Percentiles rank a stretch among this genome's conserved stretches.
Conservation (phyloP, 192 early-diverging fungal genomes). For the Geranomyces michiganensis region DNA sequence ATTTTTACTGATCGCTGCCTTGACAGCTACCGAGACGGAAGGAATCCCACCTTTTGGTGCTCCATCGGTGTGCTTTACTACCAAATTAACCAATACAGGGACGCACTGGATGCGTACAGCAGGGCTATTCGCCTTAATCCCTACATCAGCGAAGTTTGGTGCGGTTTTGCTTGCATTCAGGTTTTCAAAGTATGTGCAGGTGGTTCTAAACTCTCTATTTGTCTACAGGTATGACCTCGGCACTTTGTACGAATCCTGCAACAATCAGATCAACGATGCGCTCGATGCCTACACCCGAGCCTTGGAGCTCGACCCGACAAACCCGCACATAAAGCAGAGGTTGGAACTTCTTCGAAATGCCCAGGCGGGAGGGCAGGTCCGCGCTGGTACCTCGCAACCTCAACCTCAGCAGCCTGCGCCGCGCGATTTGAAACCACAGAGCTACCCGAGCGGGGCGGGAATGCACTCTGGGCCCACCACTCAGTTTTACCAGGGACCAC, state of each 20-base stretch:
- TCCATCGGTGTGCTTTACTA: slow-evolving; percentile 98
- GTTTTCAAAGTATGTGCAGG: background rate
- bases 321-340: slow-evolving; percentile 85
- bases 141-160: slow-evolving; percentile 97
- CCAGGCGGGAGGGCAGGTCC: slow-evolving; percentile 38
- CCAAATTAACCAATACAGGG: slow-evolving; percentile 92
- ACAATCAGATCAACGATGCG: slow-evolving; percentile 95
- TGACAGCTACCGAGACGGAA: slow-evolving; percentile 73
- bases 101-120: slow-evolving; percentile 96
- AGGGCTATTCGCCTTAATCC: slow-evolving; percentile 93
- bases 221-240: slow-evolving; percentile 77
- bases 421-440: slow-evolving; percentile 20
- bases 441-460: slow-evolving; percentile 9
- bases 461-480: slow-evolving; percentile 16
- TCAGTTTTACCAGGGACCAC: slow-evolving; percentile 36
- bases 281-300: slow-evolving; percentile 96
- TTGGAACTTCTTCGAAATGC: slow-evolving; percentile 45
- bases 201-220: background rate
- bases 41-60: slow-evolving; percentile 97
- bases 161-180: background rate
- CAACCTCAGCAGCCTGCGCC: slow-evolving; percentile 32
- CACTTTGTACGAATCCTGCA: slow-evolving; percentile 95
- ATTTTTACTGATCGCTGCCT: background rate
- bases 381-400: slow-evolving; percentile 22
- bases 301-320: slow-evolving; percentile 88